Percentiles rank a stretch among this genome's conserved stretches.
phyloP scores from a whole-genome alignment of 106 monocot genomes.

The Dendrobium catenatum region DNA sequence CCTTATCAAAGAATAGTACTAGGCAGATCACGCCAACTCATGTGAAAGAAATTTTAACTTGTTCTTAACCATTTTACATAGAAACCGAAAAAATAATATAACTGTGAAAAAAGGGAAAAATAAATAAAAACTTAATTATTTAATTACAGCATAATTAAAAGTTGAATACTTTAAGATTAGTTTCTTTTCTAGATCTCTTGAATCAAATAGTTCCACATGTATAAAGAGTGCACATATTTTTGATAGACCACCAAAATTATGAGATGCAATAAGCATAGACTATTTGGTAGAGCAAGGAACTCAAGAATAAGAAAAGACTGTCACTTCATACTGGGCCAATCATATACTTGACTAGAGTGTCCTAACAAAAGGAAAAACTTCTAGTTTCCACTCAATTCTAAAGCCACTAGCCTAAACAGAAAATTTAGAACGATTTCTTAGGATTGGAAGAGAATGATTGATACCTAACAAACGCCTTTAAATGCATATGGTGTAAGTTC shows the following conservation, averaged over 20 bases:
- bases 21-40: neutral
- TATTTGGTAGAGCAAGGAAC: neutral
- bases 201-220: neutral
- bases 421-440: neutral
- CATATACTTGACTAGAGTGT: neutral
- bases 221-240: neutral
- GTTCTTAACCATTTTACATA: neutral
- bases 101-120: neutral
- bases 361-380: neutral
- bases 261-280: neutral
- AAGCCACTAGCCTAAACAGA: neutral
- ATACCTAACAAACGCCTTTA: neutral
- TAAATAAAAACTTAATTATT: slow-evolving; percentile 4
- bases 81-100: neutral
- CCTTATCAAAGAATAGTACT: neutral
- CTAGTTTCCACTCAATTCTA: neutral
- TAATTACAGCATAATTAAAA: neutral
- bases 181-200: neutral
- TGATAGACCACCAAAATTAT: neutral
- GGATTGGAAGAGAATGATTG: neutral
- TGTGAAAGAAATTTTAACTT: neutral
- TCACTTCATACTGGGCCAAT: neutral
- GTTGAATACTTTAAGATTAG: neutral
- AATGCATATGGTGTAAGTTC: neutral
- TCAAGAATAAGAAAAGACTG: neutral